Percentiles rank a stretch among this genome's conserved stretches.
These are phyloP conservation scores for Auricularia sp. DNA, from an alignment of 768 basidiomycete species.

Conservation along the genomic window DNA sequence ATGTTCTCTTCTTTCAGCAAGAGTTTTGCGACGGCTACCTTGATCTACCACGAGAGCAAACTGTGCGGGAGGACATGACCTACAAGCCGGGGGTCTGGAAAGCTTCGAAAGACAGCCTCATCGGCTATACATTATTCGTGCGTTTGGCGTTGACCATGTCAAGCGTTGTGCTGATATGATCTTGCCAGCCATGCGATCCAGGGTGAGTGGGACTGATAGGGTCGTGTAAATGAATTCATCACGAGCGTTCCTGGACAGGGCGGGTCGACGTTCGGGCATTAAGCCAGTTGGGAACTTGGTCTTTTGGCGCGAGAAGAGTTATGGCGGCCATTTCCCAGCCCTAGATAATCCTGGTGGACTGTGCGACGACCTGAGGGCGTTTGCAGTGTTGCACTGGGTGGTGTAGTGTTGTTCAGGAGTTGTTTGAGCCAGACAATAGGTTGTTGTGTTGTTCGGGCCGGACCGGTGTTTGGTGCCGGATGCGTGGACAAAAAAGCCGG, in stretches of 20 bases:
- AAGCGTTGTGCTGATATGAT: not conserved
- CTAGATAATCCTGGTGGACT: slow-evolving; percentile 13
- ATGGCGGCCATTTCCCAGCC: slow-evolving; percentile 15
- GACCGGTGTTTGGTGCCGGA: not conserved
- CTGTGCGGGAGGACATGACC: slow-evolving; percentile 7
- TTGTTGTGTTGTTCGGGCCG: not conserved
- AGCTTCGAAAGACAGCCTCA: slow-evolving; percentile 4
- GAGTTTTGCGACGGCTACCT: slow-evolving; percentile 11
- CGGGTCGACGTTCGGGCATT: not conserved
- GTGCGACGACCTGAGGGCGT: slow-evolving; percentile 11
- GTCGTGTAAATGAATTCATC: not conserved
- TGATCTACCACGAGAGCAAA: slow-evolving; percentile 12
- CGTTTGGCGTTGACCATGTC: not conserved
- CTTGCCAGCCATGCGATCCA: not conserved
- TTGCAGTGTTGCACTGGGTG: slow-evolving; percentile 9
- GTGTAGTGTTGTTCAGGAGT: not conserved
- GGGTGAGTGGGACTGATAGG: not conserved
- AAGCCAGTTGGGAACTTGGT: not conserved
- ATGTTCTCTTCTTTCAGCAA: not conserved
- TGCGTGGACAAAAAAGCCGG: not conserved
- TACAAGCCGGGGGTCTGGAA: slow-evolving; percentile 7
- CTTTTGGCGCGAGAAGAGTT: not conserved
- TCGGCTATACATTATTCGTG: slow-evolving; percentile 12
- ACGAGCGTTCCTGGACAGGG: not conserved
- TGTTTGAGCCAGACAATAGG: not conserved